These are phyloP conservation scores for Sporothrix brasiliensis DNA, from an alignment of 2,329 filamentous ascomycete species.

Conservation along the genomic window DNA sequence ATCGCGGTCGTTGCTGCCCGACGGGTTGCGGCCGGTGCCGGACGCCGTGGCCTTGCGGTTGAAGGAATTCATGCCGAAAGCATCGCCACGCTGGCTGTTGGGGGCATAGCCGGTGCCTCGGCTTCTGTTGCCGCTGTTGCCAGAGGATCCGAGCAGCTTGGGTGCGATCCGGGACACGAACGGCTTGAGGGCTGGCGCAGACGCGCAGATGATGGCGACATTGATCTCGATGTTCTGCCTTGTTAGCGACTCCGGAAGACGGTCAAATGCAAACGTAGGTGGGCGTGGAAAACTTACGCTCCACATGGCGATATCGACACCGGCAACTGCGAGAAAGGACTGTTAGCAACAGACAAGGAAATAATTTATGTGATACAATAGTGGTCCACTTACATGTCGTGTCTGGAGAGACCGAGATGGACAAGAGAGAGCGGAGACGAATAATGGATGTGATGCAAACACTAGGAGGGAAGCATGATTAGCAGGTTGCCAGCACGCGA, in stretches of 20 bases:
- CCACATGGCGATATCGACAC: constrained; percentile 18
- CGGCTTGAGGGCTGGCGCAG: neutral
- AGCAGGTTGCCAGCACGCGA: neutral
- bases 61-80: constrained; percentile 13
- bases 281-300: neutral
- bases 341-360: neutral
- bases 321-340: neutral
- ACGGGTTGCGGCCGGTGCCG: constrained; percentile 12
- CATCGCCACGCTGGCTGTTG: constrained; percentile 9
- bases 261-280: neutral
- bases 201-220: constrained; percentile 17
- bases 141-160: constrained; percentile 15
- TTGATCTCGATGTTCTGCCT: constrained; percentile 6
- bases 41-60: constrained; percentile 18
- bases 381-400: neutral
- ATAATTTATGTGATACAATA: neutral
- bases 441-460: constrained; percentile 20
- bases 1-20: neutral
- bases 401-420: neutral
- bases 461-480: neutral
- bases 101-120: neutral
- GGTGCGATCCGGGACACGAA: neutral
- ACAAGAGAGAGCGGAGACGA: constrained; percentile 10
- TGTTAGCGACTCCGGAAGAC: neutral
- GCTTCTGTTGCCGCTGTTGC: constrained; percentile 1